Evolutionary conservation across 2,329 filamentous ascomycete genomes (phyloP).

Genomic region (Rutstroemia sp.): DNA sequence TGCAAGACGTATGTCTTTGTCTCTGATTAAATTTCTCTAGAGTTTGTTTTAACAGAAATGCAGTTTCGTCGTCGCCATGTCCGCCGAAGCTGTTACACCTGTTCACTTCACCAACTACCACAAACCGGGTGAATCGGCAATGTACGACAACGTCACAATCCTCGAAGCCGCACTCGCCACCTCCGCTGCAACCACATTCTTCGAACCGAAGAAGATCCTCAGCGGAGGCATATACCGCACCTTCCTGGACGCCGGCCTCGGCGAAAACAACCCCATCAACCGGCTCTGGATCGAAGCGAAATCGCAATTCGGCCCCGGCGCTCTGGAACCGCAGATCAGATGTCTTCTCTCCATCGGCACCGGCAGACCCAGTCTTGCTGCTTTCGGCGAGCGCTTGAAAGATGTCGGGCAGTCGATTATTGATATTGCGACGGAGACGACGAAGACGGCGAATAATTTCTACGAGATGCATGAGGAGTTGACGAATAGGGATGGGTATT

Average conservation of each 20-base stretch:
- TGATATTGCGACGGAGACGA: neutral
- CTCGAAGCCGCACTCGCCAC: neutral
- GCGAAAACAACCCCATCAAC: neutral
- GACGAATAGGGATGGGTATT: neutral
- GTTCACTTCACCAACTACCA: neutral
- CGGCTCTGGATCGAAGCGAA: neutral
- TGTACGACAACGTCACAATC: neutral
- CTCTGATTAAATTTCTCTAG: neutral
- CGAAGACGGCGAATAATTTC: neutral
- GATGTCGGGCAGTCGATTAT: slow-evolving; percentile 23
- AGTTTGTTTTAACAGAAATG: neutral
- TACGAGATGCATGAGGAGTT: neutral
- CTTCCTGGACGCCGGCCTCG: neutral
- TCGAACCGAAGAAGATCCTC: neutral
- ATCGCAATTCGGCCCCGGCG: slow-evolving; percentile 28
- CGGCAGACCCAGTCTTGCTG: slow-evolving; percentile 28
- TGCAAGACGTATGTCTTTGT: neutral
- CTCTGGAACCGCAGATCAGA: slow-evolving; percentile 26
- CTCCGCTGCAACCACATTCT: neutral
- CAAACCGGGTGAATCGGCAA: neutral
- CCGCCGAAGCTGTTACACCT: neutral
- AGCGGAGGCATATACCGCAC: neutral
- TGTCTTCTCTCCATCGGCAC: slow-evolving; percentile 37
- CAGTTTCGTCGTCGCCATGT: neutral
- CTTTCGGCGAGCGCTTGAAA: slow-evolving; percentile 25